Base-by-base conservation (phyloP, 2,329 filamentous ascomycete genomes). In the Fusarium sulawesiense region DNA sequence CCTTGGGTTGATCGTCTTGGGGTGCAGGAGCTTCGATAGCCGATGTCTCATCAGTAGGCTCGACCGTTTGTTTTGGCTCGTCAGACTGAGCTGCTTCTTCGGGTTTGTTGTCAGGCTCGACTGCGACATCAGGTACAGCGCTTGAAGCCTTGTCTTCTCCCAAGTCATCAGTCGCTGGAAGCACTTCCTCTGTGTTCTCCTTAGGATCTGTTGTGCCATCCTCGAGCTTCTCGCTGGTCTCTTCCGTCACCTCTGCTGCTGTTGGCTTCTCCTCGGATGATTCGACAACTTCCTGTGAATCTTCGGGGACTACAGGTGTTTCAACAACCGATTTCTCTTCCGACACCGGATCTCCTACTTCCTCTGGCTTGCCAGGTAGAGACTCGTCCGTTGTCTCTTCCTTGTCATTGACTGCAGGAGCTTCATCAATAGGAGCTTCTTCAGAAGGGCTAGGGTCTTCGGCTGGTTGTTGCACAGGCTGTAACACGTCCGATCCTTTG, bases 311-410 rank as follows among this genome's bases (percentile, higher is more conserved):
- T 48, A 45, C 11, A 45, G 53, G 25, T 48, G 40, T 37, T 32
- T 57, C 57, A 23, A 45, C 37, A 34, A 23, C 27, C 27, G 32
- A 46, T 25, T 66, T 57, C 30, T 64, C 51, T 27, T 71, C 65
- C 13, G 29, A 10, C 12, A 56, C 12, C n/a, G 11, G 18, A 14
- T 60, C 49, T 49, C 56, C 50, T 27, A 42, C 44, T 46, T 64
- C 67, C 53, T 59, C 53, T n/a, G 29, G 18, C 45, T 49, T 56
- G 18, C 29, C 32, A 25, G 58, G 34, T 37, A 54, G 20, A 40
- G 34, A 25, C 34, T 46, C 46, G 9, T 56, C 37, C 14, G 30
- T 29, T 55, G 37, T 54, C 37, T 54, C 56, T 44, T 61, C 34
- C 40, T 71, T 51, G 21, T 57, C 55, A 10, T 32, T 58, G 13